Evolutionary conservation across 306 rosid genomes (phyloP), one percentile per base, ranked within the genome.

Genomic region (Abrus pulchellus): DNA sequence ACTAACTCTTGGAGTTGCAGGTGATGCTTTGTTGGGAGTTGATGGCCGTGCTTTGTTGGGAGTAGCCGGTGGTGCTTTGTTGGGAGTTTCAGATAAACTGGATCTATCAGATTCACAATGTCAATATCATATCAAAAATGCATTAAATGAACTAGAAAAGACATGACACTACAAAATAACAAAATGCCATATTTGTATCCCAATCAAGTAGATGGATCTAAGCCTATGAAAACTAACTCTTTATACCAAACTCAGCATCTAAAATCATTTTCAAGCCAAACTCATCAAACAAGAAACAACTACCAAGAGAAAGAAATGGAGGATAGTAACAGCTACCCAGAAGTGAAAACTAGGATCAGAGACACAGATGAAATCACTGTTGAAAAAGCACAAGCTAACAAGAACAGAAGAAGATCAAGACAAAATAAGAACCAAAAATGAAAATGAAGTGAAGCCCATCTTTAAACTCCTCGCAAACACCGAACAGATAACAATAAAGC

Each of bases 1-100:
- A 73, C 90, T 88, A 40, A 88, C 91, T 83, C 94, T 89, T 7
- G 99, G 98, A 6, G 99, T 90, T 67, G 90, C 94, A 8, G 95
- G 92, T 54, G 98, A 85, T 57, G 91, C 74, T 80, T 90, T 94
- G 80, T 84, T 87, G 30, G 93, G 82, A 62, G 79, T 78, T 64
- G 86, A 77, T 27, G 86, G 79, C 1, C 69, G 32, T n/a, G 72
- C 76, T 74, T 83, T 83, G 86, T 47, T 78, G 3, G 83, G 76
- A 47, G 86, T 83, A 38, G 76, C 64, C 0, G 83, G 80, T 0
- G 75, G n/a, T 63, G 79, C 79, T 63, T 83, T 83, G 75, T 83
- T 83, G 13, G 86, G 88, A 67, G 97, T 84, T 72, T 88, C 97
- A 68, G 92, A 83, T 63, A 88, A 77, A 84, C 81, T 68, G 78